Base-by-base conservation (phyloP, 2,329 filamentous ascomycete species). In the Penicillium brevicompactum region DNA sequence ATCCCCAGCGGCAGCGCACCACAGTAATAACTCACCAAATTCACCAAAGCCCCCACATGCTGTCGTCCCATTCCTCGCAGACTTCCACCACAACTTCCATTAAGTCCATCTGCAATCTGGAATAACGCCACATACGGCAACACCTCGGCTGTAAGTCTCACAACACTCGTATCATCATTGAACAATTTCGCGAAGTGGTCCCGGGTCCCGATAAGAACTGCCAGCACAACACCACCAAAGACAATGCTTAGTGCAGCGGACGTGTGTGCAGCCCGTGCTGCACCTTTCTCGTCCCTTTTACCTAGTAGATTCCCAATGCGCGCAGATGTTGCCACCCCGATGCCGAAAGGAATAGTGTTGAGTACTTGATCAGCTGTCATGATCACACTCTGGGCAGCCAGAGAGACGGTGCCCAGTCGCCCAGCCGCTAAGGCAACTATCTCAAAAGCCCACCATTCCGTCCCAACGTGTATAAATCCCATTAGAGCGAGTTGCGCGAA, bases 381-480 rank as follows among this genome's bases (percentile, higher is more conserved):
- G 70, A 96, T 92, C 21, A 95, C 90, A 46, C 86, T 89, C 72
- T 96, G 91, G 0, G 91, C 89, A 1, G 91, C 91, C 0, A 96
- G 80, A 0, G 90, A 83, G 32, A 92, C 83, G 0, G 89, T 92
- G 3, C 92, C 92, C 0, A 96, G 82, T 34, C 87, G 83, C 1
- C 91, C 91, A 5, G 91, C 91, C 2, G 89, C 90, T 0, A 95
- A 82, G 1, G 91, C 90, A 1, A 95, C 90, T 61, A 95, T 93
- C 74, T 95, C 91, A 65, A 96, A 96, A 0, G 91, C 92, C 91
- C 91, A 95, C 91, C 91, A 96, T 74, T 96, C 92, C 0, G 91
- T 94, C 3, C 90, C 92, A 5, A 96, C 89, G 60, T 95, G 91
- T 3, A 95, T 76, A 41, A 95, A 80, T 0, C 91, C 92, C 0